phyloP scores from a whole-genome alignment of 2,329 filamentous ascomycete genomes.

The Chaetoscypha palmicola region DNA sequence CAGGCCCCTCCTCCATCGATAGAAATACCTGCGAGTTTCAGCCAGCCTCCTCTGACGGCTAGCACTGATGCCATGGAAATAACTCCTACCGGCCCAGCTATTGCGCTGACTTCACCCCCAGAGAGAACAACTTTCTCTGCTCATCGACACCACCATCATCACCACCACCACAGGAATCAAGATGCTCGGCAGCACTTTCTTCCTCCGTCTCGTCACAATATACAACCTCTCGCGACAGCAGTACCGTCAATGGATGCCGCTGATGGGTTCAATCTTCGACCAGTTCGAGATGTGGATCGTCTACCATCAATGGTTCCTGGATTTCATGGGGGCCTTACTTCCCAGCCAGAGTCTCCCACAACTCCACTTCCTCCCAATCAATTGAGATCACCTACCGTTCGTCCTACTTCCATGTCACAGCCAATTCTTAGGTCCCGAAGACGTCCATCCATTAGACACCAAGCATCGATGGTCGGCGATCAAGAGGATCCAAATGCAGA shows the following conservation, averaged over 20 bases:
- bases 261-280: conserved; percentile 68
- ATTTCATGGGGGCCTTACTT: conserved; percentile 61
- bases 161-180: conserved; percentile 44
- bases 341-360: conserved; percentile 88
- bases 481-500: conserved; percentile 82
- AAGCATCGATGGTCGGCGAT: conserved; percentile 78
- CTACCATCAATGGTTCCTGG: conserved; percentile 74
- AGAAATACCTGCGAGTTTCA: conserved; percentile 59
- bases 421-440: conserved; percentile 52
- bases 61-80: conserved; percentile 48
- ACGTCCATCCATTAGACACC: conserved; percentile 81
- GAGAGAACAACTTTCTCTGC: conserved; percentile 60
- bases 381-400: conserved; percentile 48
- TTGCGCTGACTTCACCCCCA: conserved; percentile 62
- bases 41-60: conserved; percentile 40
- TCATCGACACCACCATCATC: conserved; percentile 43
- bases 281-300: conserved; percentile 74
- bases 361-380: conserved; percentile 69
- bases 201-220: conserved; percentile 44
- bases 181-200: conserved; percentile 45
- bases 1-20: conserved; percentile 80
- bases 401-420: conserved; percentile 45
- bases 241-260: conserved; percentile 60
- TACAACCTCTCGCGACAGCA: conserved; percentile 62
- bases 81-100: conserved; percentile 53